These are phyloP conservation scores for sunflower (Helianthus annuus) DNA, from an alignment of 129 eudicot genomes.

Conservation along the genomic window DNA sequence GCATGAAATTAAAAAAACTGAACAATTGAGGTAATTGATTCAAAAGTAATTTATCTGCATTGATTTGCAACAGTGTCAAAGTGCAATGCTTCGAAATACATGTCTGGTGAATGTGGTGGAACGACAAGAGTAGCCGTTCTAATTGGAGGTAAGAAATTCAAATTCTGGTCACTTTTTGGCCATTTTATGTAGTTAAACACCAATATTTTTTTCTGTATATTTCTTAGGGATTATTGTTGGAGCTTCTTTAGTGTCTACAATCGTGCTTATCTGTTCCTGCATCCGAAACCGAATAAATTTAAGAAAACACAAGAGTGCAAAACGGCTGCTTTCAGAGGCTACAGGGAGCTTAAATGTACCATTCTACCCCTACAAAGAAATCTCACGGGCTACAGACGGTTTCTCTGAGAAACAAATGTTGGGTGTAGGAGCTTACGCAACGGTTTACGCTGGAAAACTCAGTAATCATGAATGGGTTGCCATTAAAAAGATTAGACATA, in stretches of 20 bases:
- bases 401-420: slow-evolving; percentile 74
- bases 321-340: slow-evolving; percentile 73
- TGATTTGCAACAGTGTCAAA: slow-evolving; percentile 41
- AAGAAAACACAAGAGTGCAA: slow-evolving; percentile 54
- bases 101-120: slow-evolving; percentile 58
- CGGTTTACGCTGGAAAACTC: slow-evolving; percentile 89
- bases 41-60: slow-evolving; percentile 2
- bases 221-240: slow-evolving; percentile 62
- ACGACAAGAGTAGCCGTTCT: slow-evolving; percentile 52
- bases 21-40: not conserved
- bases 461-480: slow-evolving; percentile 80
- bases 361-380: slow-evolving; percentile 69
- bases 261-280: slow-evolving; percentile 56
- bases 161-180: not conserved
- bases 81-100: slow-evolving; percentile 43
- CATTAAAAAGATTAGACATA: slow-evolving; percentile 66
- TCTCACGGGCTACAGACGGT: slow-evolving; percentile 71
- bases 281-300: slow-evolving; percentile 38
- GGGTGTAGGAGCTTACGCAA: slow-evolving; percentile 94
- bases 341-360: slow-evolving; percentile 65
- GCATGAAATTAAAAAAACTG: not conserved
- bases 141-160: slow-evolving; percentile 50
- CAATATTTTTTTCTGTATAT: not conserved
- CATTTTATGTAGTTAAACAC: not conserved
- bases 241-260: slow-evolving; percentile 44